Conservation (phyloP, 2,329 filamentous ascomycete genomes). For the Sporothrix schenckii region DNA sequence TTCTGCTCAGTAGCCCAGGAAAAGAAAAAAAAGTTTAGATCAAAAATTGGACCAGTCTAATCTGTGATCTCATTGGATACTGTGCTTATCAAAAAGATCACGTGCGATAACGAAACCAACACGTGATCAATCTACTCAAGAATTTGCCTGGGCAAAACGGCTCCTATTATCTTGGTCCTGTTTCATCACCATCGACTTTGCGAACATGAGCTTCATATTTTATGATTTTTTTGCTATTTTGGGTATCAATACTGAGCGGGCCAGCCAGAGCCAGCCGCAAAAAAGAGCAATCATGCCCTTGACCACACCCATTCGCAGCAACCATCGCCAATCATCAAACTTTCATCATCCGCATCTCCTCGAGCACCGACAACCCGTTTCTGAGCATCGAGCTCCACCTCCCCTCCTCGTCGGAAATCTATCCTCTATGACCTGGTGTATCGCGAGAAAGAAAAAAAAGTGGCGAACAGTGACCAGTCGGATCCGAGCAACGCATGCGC, state of each 20-base stretch:
- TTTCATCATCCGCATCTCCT: not conserved
- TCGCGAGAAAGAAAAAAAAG: conserved; percentile 16
- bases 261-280: not conserved
- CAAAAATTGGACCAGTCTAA: conserved; percentile 17
- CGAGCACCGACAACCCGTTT: conserved; percentile 13
- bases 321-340: not conserved
- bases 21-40: conserved; percentile 29
- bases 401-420: conserved; percentile 22
- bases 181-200: too few species aligned
- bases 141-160: too few species aligned
- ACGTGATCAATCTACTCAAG: not conserved
- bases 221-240: conserved; percentile 28
- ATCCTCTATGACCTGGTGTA: conserved; percentile 31
- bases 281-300: conserved; percentile 24
- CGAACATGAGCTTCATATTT: conserved; percentile 12
- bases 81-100: not conserved
- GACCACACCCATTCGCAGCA: conserved; percentile 21
- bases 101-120: not conserved
- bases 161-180: too few species aligned
- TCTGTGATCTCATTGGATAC: not conserved
- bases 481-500: conserved; percentile 13
- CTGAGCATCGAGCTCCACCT: conserved; percentile 9
- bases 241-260: conserved; percentile 28
- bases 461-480: conserved; percentile 14
- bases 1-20: not conserved